Evolutionary conservation across 257 asterid species (phyloP).

Genomic region (Solanum chiquidenum): DNA sequence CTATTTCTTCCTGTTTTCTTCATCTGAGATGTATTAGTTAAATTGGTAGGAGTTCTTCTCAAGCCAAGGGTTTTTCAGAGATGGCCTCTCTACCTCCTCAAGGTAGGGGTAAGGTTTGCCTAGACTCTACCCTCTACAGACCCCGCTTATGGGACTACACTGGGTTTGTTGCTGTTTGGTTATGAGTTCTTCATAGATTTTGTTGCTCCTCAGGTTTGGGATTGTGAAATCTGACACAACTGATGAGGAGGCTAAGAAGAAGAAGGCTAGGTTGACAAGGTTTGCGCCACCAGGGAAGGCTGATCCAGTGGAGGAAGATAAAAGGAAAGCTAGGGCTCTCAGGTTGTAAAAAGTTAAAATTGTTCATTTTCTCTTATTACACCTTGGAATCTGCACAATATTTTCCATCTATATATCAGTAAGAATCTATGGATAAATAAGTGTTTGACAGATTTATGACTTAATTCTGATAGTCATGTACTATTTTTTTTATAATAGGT

Average conservation of each 20-base stretch:
- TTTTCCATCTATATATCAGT: neutral
- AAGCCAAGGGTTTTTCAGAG: neutral
- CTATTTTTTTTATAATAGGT: slow-evolving; percentile 18
- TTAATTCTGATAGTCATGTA: neutral
- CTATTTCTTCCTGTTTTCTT: neutral
- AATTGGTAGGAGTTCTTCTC: neutral
- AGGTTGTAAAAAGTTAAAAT: slow-evolving; percentile 36
- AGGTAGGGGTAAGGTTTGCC: neutral
- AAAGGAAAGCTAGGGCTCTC: slow-evolving; percentile 88
- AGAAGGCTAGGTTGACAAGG: slow-evolving; percentile 87
- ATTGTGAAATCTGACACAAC: slow-evolving; percentile 35
- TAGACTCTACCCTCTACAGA: neutral
- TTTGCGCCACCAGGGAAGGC: slow-evolving; percentile 41
- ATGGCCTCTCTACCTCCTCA: neutral
- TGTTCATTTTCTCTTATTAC: neutral
- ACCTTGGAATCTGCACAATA: neutral
- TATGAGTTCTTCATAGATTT: neutral
- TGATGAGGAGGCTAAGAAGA: slow-evolving; percentile 77
- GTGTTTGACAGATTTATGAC: neutral
- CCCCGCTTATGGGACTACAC: neutral
- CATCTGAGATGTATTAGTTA: neutral
- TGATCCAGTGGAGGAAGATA: slow-evolving; percentile 71
- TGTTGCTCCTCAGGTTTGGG: slow-evolving; percentile 57
- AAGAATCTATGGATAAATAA: neutral
- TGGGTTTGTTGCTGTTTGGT: neutral